These are phyloP conservation scores for Phytophthora kernoviae DNA, from an alignment of 352 stramenopile species.

Conservation along the genomic window DNA sequence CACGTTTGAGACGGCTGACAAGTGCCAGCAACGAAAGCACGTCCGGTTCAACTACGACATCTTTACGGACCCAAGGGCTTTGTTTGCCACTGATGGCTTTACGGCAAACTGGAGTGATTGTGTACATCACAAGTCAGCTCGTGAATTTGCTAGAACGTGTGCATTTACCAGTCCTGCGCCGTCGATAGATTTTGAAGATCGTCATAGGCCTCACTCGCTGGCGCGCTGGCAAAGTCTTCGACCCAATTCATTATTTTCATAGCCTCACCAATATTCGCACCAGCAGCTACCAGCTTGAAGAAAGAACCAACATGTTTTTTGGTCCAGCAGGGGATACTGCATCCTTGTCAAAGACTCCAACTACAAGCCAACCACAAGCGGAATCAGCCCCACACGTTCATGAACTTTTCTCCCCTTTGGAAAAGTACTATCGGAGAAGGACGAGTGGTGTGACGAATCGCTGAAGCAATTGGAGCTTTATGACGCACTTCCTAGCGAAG, in stretches of 20 bases:
- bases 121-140: neutral
- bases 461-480: constrained; percentile 45
- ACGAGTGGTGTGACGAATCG: constrained; percentile 57
- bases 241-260: neutral
- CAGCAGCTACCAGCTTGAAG: neutral
- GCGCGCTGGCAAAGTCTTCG: constrained; percentile 14
- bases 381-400: constrained; percentile 15
- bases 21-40: constrained; percentile 43
- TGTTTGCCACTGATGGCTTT: constrained; percentile 25
- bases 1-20: constrained; percentile 22
- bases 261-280: constrained; percentile 5
- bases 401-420: constrained; percentile 43
- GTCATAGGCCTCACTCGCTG: constrained; percentile 17
- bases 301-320: neutral
- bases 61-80: constrained; percentile 41
- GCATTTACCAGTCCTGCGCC: constrained; percentile 5
- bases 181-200: constrained; percentile 1
- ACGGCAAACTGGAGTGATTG: constrained; percentile 2
- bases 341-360: neutral
- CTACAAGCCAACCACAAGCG: constrained; percentile 4
- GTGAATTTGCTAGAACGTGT: neutral
- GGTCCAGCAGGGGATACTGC: neutral
- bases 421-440: constrained; percentile 9
- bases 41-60: constrained; percentile 63
- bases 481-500: constrained; percentile 38